Base-by-base conservation (phyloP, 371 early-diverging fungal species). In the Actinomortierella ambigua region DNA sequence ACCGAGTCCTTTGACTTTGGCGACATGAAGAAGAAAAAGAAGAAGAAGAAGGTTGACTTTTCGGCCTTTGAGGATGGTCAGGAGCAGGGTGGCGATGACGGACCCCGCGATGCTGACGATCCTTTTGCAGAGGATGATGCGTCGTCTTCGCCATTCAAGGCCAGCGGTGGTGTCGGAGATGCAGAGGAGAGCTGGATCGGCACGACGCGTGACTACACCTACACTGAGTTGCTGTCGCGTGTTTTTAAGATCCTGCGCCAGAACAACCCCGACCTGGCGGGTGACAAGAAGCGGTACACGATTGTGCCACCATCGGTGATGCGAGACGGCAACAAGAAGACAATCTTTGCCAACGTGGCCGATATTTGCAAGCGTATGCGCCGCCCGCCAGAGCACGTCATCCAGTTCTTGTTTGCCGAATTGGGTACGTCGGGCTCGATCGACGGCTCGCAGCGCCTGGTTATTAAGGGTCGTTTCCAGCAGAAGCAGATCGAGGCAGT, bases 401-500 rank as follows among this genome's bases (percentile, higher is more conserved):
- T 96, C 75, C 95, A 97, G 79, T 99, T 91, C 85, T 85, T 99
- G 76, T 98, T 95, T 79, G 92, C 97, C 47, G 99, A 99, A 87
- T 87, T 99, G 90, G 98, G 98, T 81, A 97, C 98, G 15, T 93
- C 89, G 41, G 99, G 99, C 43, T 97, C 99, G 23, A 88, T 98
- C 53, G 99, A 99, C 78, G 94, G 95, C 61, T 86, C 86, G 50
- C 93, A 95, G 71, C 90, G 97, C 41, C 81, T 99, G 57, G 84
- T 99, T 47, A 96, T 99, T 81, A 96, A 97, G 88, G 99, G 99
- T 57, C 89, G 93, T 59, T 99, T 97, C 93, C 94, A 96, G 80
- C 98, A 96, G 80, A 96, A 96, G 84, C 99, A 99, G 81, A 95
- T 99, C 52, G 99, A 99, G 81, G 96, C 93, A 61, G 95, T 99